Conservation (phyloP, 1,284 basidiomycete genomes). For the Cerioporus squamosus region DNA sequence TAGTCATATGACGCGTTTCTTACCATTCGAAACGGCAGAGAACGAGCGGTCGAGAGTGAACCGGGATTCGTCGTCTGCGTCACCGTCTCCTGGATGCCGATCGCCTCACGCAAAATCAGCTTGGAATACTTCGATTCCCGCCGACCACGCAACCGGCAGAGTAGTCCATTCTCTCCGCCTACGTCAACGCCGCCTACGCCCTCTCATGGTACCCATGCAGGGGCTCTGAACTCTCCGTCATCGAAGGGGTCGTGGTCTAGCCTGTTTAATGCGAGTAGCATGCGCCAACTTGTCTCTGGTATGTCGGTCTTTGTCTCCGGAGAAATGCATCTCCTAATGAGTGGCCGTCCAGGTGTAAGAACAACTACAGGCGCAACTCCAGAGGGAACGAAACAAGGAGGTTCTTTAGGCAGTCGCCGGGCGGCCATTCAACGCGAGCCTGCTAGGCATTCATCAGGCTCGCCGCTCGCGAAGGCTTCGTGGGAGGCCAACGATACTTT, state of each 20-base stretch:
- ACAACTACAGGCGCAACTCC: conserved; percentile 8
- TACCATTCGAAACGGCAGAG: too few relatives aligned
- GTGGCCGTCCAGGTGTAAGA: conserved; percentile 10
- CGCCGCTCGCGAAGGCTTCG: conserved; percentile 57
- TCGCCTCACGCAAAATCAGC: conserved; percentile 18
- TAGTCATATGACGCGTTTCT: background rate
- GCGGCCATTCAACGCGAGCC: conserved; percentile 19
- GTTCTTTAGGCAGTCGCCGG: conserved; percentile 3
- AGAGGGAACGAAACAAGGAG: conserved; percentile 1
- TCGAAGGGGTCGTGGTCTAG: conserved; percentile 80
- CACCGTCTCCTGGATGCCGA: conserved; percentile 6
- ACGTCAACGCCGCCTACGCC: conserved; percentile 42
- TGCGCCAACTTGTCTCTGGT: conserved; percentile 68
- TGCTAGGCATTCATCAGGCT: conserved; percentile 29
- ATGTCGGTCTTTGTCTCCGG: conserved; percentile 32
- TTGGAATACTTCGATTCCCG: conserved; percentile 21
- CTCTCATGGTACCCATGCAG: conserved; percentile 32
- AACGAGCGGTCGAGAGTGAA: background rate
- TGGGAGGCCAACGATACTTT: conserved; percentile 43
- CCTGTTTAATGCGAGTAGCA: conserved; percentile 63
- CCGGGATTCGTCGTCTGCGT: conserved; percentile 2
- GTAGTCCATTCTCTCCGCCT: conserved; percentile 37
- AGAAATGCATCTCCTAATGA: background rate
- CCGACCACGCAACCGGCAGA: conserved; percentile 7
- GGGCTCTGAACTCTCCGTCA: conserved; percentile 48